Evolutionary conservation across 257 asterid species (phyloP), one percentile per base, ranked within the genome.

Genomic region (Eucommia ulmoides): DNA sequence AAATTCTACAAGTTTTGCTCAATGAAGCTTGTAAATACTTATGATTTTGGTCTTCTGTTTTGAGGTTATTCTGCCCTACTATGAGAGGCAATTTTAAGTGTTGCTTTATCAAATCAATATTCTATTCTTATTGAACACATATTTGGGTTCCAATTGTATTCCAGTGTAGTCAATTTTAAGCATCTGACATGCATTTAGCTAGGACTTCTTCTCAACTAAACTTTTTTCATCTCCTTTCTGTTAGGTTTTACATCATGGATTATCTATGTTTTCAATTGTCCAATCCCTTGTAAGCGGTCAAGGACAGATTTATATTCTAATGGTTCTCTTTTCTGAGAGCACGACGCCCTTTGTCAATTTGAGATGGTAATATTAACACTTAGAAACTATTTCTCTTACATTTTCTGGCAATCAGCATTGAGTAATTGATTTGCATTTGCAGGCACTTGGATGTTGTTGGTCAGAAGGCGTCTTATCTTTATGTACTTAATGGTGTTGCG

Each of bases 261-360:
- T 89, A 64, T 80, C 98, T 10, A 48, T 80, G 86, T 71, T 70
- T 68, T 69, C 96, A 41, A 78, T 85, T 64, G 50, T 64, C 63
- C 80, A 68, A 52, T 72, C 96, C 50, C 91, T 89, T 49, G 50
- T 76, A 60, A 80, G 89, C n/a, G 94, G 98, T 63, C 91, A 80
- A 80, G 96, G 74, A 11, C 96, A 57, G 55, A 53, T 85, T 51
- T 89, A 89, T 60, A 73, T 79, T 68, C 64, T 85, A 62, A 76
- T 89, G 96, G 82, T 84, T 66, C 93, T 89, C 48, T 82, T 85
- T 64, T 61, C 96, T n/a, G 98, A 89, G 68, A 59, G 53, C 81
- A 89, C 98, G 24, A 89, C 98, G 38, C 98, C 98, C 7, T 85
- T 74, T 62, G 86, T 89, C 53, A 89, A 89, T 65, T 61, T 84